These are phyloP conservation scores for Petunia axillaris DNA, from an alignment of 257 asterid species.

Conservation along the genomic window DNA sequence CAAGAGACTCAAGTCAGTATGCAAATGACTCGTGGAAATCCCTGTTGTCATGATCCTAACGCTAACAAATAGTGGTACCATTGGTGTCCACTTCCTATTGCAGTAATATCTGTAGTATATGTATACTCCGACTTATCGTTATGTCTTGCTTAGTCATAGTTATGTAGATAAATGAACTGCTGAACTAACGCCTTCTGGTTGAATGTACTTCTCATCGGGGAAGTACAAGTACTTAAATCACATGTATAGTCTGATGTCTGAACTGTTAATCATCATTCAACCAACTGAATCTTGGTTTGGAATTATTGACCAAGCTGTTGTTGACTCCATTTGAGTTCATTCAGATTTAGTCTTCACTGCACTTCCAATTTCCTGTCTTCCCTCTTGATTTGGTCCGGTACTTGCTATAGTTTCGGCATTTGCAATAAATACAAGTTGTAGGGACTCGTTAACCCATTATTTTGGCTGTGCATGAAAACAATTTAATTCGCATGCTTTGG, in stretches of 20 bases:
- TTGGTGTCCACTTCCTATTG: slow-evolving; percentile 20
- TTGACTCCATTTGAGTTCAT: slow-evolving; percentile 1
- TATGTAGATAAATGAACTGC: slow-evolving; percentile 23
- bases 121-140: slow-evolving; percentile 19
- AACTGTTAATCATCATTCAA: slow-evolving; percentile 9
- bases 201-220: slow-evolving; percentile 6
- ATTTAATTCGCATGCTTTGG: no score
- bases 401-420: not conserved
- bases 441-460: no score
- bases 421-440: not conserved
- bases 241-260: slow-evolving; percentile 24
- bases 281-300: slow-evolving; percentile 21
- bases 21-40: slow-evolving; percentile 51
- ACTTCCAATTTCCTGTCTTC: not conserved
- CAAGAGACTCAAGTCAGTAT: slow-evolving; percentile 72
- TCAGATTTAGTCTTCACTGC: not conserved
- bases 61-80: slow-evolving; percentile 44
- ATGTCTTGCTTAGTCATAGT: slow-evolving; percentile 15
- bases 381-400: not conserved
- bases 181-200: slow-evolving; percentile 22
- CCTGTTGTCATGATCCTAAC: slow-evolving; percentile 39
- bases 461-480: no score
- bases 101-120: slow-evolving; percentile 24
- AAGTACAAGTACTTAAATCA: not conserved
- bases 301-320: not conserved